phyloP scores from a whole-genome alignment of 495 filamentous ascomycete genomes.

The Aspergillus nanangensis region DNA sequence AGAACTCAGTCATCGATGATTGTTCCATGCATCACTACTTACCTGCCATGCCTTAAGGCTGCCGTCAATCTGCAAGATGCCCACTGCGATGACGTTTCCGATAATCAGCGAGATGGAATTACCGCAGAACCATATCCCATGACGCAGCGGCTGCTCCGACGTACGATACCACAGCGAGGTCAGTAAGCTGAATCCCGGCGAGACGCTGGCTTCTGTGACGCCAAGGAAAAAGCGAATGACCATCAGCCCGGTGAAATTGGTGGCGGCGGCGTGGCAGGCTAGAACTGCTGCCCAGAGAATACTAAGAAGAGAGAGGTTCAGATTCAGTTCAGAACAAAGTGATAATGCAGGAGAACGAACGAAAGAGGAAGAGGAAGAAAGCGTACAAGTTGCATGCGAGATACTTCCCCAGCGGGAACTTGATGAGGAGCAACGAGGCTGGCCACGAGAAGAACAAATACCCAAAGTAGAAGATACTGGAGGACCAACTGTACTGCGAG shows the following conservation, averaged over 20 bases:
- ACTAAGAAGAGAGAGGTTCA: no score
- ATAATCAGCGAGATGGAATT: conserved; percentile 20
- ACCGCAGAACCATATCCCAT: conserved; percentile 46
- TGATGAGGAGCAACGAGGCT: conserved; percentile 38
- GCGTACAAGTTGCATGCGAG: conserved; percentile 44
- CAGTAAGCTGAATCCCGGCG: conserved; percentile 19
- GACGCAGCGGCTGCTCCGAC: conserved; percentile 46
- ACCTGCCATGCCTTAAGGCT: conserved; percentile 19
- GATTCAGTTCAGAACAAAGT: no score
- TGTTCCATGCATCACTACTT: no score
- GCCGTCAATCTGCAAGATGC: conserved; percentile 19
- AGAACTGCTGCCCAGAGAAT: conserved; percentile 37
- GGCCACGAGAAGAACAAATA: conserved; percentile 45
- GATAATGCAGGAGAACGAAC: no score
- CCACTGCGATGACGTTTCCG: conserved; percentile 18
- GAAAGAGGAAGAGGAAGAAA: no score
- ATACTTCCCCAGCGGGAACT: conserved; percentile 38
- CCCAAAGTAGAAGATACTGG: conserved; percentile 55
- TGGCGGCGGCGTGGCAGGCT: conserved; percentile 42
- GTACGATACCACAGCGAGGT: conserved; percentile 40
- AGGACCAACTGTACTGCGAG: conserved; percentile 49
- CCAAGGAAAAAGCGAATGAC: conserved; percentile 46
- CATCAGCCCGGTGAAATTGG: conserved; percentile 43
- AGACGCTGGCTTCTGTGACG: conserved; percentile 42
- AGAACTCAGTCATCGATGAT: no score